These are phyloP conservation scores for Spiraea crenata DNA, from an alignment of 331 rosid genomes.

Conservation along the genomic window DNA sequence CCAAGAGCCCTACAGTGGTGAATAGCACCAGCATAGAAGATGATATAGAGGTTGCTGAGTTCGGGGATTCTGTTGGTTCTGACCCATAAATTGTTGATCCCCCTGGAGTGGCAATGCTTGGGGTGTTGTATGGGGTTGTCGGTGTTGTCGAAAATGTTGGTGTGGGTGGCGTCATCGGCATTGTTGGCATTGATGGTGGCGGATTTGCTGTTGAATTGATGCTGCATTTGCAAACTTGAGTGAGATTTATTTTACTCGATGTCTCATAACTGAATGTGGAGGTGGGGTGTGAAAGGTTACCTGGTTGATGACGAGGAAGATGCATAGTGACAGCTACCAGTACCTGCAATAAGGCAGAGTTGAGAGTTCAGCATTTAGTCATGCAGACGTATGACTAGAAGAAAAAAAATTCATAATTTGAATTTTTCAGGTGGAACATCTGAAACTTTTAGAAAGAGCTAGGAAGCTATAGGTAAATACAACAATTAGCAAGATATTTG, in stretches of 20 bases:
- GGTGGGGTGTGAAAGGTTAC: constrained; percentile 38
- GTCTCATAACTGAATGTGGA: constrained; percentile 18
- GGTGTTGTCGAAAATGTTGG: constrained; percentile 30
- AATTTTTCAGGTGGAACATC: not conserved
- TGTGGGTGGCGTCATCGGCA: constrained; percentile 34
- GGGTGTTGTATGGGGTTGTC: constrained; percentile 38
- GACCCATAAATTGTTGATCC: constrained; percentile 54
- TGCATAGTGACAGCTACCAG: constrained; percentile 58
- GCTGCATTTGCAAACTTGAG: constrained; percentile 34
- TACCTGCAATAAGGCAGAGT: constrained; percentile 49
- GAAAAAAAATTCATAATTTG: not conserved
- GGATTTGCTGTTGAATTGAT: constrained; percentile 19
- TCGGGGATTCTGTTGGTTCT: constrained; percentile 72
- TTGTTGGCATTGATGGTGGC: constrained; percentile 21
- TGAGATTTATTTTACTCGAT: constrained; percentile 22
- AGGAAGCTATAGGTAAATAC: not conserved
- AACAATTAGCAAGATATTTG: not conserved
- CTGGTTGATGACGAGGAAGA: constrained; percentile 51
- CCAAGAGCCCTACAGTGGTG: constrained; percentile 45
- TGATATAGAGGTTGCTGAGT: constrained; percentile 45
- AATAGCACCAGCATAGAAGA: constrained; percentile 34
- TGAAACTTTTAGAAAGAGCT: constrained; percentile 14
- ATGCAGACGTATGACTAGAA: not conserved
- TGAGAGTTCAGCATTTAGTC: constrained; percentile 15
- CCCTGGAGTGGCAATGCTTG: constrained; percentile 39